Base-by-base conservation (phyloP, 2,329 filamentous ascomycete genomes). In the Aspergillus amoenus region DNA sequence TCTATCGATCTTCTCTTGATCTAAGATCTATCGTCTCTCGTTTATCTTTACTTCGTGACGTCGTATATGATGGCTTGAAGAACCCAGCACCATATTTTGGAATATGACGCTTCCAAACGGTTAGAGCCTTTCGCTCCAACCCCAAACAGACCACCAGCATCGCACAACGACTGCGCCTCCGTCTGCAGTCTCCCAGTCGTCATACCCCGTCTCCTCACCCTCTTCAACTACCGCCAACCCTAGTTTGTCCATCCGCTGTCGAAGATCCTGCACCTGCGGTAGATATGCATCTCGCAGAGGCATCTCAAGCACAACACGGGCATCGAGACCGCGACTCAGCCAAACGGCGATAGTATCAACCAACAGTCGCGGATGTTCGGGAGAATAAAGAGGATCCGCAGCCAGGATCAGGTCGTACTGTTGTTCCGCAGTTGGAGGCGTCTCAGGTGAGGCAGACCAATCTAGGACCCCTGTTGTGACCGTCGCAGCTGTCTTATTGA, bases 311-410 rank as follows among this genome's bases (percentile, higher is more conserved):
- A 97, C 80, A 1, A 88, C 88, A 37, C 89, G 82, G 2, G 90
- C 84, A 27, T 82, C 76, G 0, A 72, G 55, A 3, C 78, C 79
- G 13, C 78, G 74, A 8, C 81, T 81, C 11, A 97, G 79, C 75
- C 92, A 91, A 40, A 82, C 76, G 9, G 80, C 75, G 44, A 97
- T 86, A 13, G 90, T 87, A 13, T 85, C 79, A 0, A 87, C 86
- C 21, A 97, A 82, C 67, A 94, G 84, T 3, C 73, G 75, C 0
- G 93, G 91, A 68, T 97, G 94, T 4, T 89, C 83, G 48, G 92
- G 83, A 45, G 93, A 91, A 74, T 97, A 97, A 18, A 99, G 78
- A 0, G 91, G 84, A 72, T 99, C 94, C 3, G 93, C 91, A 2
- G 86, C 91, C 3, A 99, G 81, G 43, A 97, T 85, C 54, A 96